Evolutionary conservation across 345 rosid genomes (phyloP).

Genomic region (Erodium maritimum): DNA sequence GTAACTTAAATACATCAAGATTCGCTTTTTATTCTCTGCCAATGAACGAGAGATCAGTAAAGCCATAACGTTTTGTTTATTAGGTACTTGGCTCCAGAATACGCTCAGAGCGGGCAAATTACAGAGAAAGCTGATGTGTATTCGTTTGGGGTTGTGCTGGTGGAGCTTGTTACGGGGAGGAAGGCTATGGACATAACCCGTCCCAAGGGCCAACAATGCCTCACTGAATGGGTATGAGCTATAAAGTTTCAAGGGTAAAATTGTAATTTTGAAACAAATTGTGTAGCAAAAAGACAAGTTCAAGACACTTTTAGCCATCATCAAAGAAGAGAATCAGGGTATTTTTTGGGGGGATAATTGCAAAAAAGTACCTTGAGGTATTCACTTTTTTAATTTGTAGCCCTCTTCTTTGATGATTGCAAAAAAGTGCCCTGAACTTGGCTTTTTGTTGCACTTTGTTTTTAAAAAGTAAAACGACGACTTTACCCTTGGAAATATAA

Average conservation of each 20-base stretch:
- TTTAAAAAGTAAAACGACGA: no score
- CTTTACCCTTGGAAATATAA: no score
- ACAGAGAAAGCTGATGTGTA: slow-evolving; percentile 97
- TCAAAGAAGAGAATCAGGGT: no score
- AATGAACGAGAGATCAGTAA: background rate
- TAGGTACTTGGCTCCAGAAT: slow-evolving; percentile 95
- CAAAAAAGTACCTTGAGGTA: no score
- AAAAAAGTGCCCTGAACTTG: no score
- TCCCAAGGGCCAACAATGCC: slow-evolving; percentile 92
- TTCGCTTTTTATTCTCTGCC: background rate
- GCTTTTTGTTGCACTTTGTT: no score
- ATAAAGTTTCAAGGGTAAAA: no score
- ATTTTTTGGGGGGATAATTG: no score
- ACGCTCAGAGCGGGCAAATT: slow-evolving; percentile 92
- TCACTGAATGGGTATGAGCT: slow-evolving; percentile 77
- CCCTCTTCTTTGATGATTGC: no score
- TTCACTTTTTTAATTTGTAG: no score
- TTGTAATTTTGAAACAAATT: background rate
- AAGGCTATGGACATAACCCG: slow-evolving; percentile 86
- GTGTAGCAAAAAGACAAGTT: no score
- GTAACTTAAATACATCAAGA: slow-evolving; percentile 18
- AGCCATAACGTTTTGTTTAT: slow-evolving; percentile 2
- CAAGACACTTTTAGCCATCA: no score
- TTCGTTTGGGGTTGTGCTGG: slow-evolving; percentile 85
- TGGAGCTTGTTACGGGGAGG: slow-evolving; percentile 91